Conservation (phyloP, 2,329 filamentous ascomycete genomes). For the Fonsecaea pugnacius region DNA sequence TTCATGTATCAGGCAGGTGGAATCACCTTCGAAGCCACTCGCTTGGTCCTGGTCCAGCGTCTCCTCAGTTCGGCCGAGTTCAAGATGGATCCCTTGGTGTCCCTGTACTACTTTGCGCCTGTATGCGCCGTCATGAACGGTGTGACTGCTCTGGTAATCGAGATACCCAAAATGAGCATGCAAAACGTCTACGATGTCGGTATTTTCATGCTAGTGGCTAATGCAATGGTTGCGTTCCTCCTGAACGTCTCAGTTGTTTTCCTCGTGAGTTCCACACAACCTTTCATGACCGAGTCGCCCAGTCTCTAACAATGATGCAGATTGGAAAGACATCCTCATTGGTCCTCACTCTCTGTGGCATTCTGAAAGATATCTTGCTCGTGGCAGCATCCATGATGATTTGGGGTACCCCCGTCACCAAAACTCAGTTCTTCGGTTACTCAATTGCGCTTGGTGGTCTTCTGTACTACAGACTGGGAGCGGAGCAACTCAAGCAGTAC, state of each 20-base stretch:
- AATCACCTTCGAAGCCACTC: slow-evolving; percentile 78
- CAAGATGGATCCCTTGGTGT: slow-evolving; percentile 88
- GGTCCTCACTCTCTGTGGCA: slow-evolving; percentile 82
- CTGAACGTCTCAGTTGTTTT: slow-evolving; percentile 86
- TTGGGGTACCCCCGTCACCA: slow-evolving; percentile 73
- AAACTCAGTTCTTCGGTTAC: slow-evolving; percentile 78
- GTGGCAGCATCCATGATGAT: slow-evolving; percentile 76
- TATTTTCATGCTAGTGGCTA: slow-evolving; percentile 67
- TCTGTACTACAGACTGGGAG: slow-evolving; percentile 70
- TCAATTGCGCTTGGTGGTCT: slow-evolving; percentile 69
- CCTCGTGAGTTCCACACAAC: slow-evolving; percentile 63
- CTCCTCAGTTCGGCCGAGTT: slow-evolving; percentile 76
- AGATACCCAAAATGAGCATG: slow-evolving; percentile 68
- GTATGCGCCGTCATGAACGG: slow-evolving; percentile 82
- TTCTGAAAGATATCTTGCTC: slow-evolving; percentile 85
- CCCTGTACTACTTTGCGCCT: slow-evolving; percentile 87
- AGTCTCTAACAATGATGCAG: slow-evolving; percentile 49
- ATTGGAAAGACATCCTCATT: slow-evolving; percentile 87
- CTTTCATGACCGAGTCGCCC: background rate
- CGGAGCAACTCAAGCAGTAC: slow-evolving; percentile 80
- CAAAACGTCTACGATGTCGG: slow-evolving; percentile 70
- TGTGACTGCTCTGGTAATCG: slow-evolving; percentile 69
- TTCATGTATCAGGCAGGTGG: slow-evolving; percentile 74
- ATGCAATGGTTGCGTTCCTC: slow-evolving; percentile 78
- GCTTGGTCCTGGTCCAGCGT: slow-evolving; percentile 83